Evolutionary conservation across 441 rosid species (phyloP).

Genomic region (Gossypium lobatum): DNA sequence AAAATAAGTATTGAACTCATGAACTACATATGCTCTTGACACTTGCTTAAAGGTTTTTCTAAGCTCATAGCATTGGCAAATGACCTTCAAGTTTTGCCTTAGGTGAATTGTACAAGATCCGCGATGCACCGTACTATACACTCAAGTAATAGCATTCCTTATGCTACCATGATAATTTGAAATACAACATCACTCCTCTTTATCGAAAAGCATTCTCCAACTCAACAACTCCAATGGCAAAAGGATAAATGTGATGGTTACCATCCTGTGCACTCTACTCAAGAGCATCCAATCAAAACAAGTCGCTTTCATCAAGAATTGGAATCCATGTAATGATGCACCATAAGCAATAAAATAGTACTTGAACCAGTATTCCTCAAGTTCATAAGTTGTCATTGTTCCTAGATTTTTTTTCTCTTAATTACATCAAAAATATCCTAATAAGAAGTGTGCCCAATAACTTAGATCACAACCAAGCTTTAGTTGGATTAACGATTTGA

Average conservation of each 20-base stretch:
- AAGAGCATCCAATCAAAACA: neutral
- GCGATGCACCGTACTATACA: neutral
- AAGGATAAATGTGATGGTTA: neutral
- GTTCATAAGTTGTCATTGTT: neutral
- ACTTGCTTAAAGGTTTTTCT: no score
- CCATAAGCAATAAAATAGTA: neutral
- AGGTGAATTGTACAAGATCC: neutral
- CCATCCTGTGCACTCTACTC: neutral
- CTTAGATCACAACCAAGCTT: neutral
- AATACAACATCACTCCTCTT: no score
- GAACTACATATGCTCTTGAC: no score
- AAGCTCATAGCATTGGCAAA: neutral
- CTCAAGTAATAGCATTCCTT: neutral
- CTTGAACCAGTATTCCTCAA: neutral
- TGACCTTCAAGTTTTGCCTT: neutral
- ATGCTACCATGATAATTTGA: no score
- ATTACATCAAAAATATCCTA: neutral
- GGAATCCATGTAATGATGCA: neutral
- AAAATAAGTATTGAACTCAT: no score
- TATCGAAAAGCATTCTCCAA: neutral
- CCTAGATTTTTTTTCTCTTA: neutral
- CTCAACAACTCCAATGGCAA: neutral
- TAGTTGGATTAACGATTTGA: neutral
- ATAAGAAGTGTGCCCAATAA: no score
- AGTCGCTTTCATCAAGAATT: neutral